Base-by-base conservation (phyloP, 352 stramenopile genomes). In the Pythium brachiatum region DNA sequence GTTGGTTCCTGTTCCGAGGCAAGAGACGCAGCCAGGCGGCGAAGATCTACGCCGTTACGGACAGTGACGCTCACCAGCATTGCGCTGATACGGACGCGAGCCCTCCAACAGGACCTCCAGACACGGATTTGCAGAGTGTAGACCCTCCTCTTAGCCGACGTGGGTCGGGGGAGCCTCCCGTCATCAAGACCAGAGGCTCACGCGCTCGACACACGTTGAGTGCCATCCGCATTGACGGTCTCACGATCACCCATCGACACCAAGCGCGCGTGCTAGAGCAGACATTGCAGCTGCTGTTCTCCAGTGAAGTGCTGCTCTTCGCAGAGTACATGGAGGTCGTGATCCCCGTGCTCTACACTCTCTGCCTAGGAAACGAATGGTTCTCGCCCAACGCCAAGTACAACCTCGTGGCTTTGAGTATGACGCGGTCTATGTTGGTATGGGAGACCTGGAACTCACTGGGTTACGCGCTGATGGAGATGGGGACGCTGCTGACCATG, bases 391-490 rank as follows among this genome's bases (percentile, higher is more conserved):
- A 66, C 20, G 57, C n/a, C 31, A 48, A 51, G 3, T 64, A 57
- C 57, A 62, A 62, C 27, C 16, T 62, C 26, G 44, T 62, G 3
- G 41, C 47, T 1, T n/a, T 20, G 25, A 18, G 16, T n/a, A 55
- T 54, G 41, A 36, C 18, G 1, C 13, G 12, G 2, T 5, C 8
- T n/a, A n/a, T n/a, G 2, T 8, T 4, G 5, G n/a, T 31, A 7
- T 6, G 7, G 2, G 11, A 23, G 56, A 31, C 31, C 20, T 29
- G 11, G 23, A 58, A 31, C 20, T 3, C 57, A 8, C 26, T 73
- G 26, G 31, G 57, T 9, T 82, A 79, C 53, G 70, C 66, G 2
- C 5, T 70, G n/a, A 67, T 85, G 7, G 69, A 81, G 52, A 13
- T 74, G 12, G 32, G 53, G 2, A 73, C 72, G 0, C 62, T 85